Base-by-base conservation (phyloP, 2,329 filamentous ascomycete genomes). In the Sporothrix mexicana region DNA sequence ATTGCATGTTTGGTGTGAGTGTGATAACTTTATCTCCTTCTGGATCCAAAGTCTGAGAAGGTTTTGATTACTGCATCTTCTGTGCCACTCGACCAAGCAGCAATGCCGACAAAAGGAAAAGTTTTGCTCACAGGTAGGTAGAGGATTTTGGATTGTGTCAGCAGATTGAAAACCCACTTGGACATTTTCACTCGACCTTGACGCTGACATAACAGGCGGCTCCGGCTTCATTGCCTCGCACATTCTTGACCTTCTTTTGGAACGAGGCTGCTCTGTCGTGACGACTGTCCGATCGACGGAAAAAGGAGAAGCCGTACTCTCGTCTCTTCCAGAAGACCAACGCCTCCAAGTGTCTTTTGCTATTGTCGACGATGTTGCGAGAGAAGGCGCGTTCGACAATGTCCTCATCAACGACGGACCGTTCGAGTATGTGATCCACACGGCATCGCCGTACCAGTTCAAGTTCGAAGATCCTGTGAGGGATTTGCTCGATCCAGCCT, bases 391-490 rank as follows among this genome's bases (percentile, higher is more conserved):
- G 30, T 97, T 96, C 76, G 88, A 92, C 73, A 81, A 87, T 78
- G 81, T 80, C 9, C 78, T 86, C n/a, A 77, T 81, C 74, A 80
- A 81, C 0, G 80, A 81, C 30, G 30, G 30, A 0, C 88, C 89
- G 0, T 92, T 95, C 75, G 90, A 93, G 77, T 90, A 87, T 62
- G 91, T 95, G 67, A 85, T 94, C 69, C 91, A 94, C 79, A 93
- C 91, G 6, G 91, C 92, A 1, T 91, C 88, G 0, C 92, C 93
- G 0, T 95, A 93, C 83, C 90, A 92, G 77, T 87, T 90, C 79
- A 89, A 90, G 67, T 86, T 91, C 64, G 85, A 87, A 2, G 83
- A 85, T 72, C 81, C 81, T 5, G 78, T 81, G 10, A 80, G 78
- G 20, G 85, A 87, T 59, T 82, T 90, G 30, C 81, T 90, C 10